Evolutionary conservation across 306 rosid genomes (phyloP), one percentile per base, ranked within the genome.

Genomic region (Vicia faba): DNA sequence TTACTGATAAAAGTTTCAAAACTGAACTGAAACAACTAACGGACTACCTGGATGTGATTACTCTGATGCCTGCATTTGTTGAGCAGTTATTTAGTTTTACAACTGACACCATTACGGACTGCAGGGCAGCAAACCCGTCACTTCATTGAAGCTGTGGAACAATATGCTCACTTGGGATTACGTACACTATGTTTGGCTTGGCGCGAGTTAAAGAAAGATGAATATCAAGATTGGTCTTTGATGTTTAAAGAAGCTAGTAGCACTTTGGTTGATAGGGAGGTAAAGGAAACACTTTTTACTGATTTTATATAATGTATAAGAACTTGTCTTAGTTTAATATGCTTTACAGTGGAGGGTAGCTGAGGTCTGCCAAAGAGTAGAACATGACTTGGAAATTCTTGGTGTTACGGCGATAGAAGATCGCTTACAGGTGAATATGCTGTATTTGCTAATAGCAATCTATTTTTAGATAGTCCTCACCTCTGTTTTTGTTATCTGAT

Each of bases 401-500:
- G 97, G 99, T 72, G 95, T 90, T 74, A 84, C 99, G 61, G 99
- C 99, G 40, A 95, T 95, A 82, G 99, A 95, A 80, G 99, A 95
- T 84, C 96, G 89, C 77, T 82, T 95, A 61, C 99, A 95, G 96
- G 99, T 90, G 78, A 85, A 71, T 48, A 73, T 54, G 31, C 69
- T 90, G 78, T 84, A 71, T 40, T 71, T 54, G 31, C 64, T 58
- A 19, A 11, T 35, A 62, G 61, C 44, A 63, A 23, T 36, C 64
- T 62, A 28, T 28, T 51, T 51, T 12, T 40, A 20, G 20, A 20
- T 13, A 40, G 49, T 61, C 29, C 67, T 14, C 8, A 20, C 67
- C 16, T 61, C 5, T 62, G 15, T 60, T 18, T 31, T 61, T 61
- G 48, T 39, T 12, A 19, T 61, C 35, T 16, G 31, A 61, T 38